Base-by-base conservation (phyloP, 2,329 filamentous ascomycete genomes). In the Xylaria hypoxylon region DNA sequence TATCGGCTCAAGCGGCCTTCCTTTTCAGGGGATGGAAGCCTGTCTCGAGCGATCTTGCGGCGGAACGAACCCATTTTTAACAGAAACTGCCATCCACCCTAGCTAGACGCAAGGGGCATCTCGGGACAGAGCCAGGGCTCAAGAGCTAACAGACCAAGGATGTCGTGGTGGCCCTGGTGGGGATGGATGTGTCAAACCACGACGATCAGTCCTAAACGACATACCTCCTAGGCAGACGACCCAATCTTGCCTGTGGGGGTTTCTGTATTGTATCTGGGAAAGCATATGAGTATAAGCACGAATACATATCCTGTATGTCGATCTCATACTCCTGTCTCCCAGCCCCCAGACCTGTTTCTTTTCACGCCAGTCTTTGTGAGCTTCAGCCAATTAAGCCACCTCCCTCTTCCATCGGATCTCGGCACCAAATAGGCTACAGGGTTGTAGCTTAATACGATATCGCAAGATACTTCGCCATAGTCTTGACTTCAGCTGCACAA, bases 21-120 rank as follows among this genome's bases (percentile, higher is more conserved):
- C 42, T 11, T 38, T 62, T 50, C 8, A 7, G 51, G 31, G 31
- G 6, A 26, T 28, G 5, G 13, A 28, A 15, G n/a, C 44, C 50
- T 44, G 44, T 56, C 42, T 62, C 59, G 22, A 48, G 31, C 35
- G 59, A 56, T 40, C 10, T 28, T 40, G 42, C 50, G 42, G 28
- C 40, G 35, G 26, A 35, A 31, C 10, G n/a, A 44, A 17, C 48
- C n/a, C 24, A n/a, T 53, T 45, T 26, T 8, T 22, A 17, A 19
- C 31, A 22, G n/a, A 24, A 15, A 22, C 33, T 26, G 7, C 13
- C 28, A 24, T 38, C 44, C 11, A 48, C 22, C 45, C 22, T 5
- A 5, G 10, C 45, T 28, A 26, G 45, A 48, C 22, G 45, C 24
- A 6, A 24, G 45, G 5, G 24, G 5, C 44, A n/a, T 11, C 28